Base-by-base conservation (phyloP, 345 rosid genomes). In the Pugionium cornutum region DNA sequence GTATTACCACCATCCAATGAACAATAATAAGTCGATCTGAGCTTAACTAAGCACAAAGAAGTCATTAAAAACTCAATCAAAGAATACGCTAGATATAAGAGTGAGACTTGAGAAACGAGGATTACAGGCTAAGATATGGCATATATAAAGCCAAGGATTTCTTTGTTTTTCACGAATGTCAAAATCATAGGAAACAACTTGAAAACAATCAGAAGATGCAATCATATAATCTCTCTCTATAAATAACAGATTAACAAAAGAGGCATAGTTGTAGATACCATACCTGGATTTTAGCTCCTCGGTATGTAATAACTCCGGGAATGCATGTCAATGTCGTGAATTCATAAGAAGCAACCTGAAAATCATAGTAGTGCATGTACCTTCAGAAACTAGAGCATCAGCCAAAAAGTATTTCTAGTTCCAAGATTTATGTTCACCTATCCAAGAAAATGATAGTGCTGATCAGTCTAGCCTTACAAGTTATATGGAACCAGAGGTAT, bases 211-310 rank as follows among this genome's bases (percentile, higher is more conserved):
- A 35, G 8, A 52, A 39, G 49, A 54, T 46, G 57, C 58, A 42
- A 9, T 34, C 41, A 64, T 9, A 28, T n/a, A 33, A 64, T 48
- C 34, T 57, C 41, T 6, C 59, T 41, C 0, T 4, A 63, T 3
- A 48, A 26, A 11, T 1, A 53, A 6, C 6, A 53, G 9, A 70
- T n/a, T n/a, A n/a, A 53, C 29, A 8, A 35, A 44, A 45, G 25
- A 11, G 18, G 9, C 31, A 32, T 43, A 53, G 6, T 36, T 45
- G 66, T 34, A 18, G 9, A 4, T 29, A 47, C 0, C 9, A 27
- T 75, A 94, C 99, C 97, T 90, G 97, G 78, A 90, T 83, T 86
- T 90, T 90, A 66, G 99, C 99, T 73, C 99, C 99, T 73, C 95
- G 89, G 64, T 94, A 94, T 32, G 64, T 39, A 55, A 94, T 94